Percentiles rank a stretch among this genome's conserved stretches.
phyloP scores from a whole-genome alignment of 495 filamentous ascomycete genomes.

The Stereocaulon alpinum region DNA sequence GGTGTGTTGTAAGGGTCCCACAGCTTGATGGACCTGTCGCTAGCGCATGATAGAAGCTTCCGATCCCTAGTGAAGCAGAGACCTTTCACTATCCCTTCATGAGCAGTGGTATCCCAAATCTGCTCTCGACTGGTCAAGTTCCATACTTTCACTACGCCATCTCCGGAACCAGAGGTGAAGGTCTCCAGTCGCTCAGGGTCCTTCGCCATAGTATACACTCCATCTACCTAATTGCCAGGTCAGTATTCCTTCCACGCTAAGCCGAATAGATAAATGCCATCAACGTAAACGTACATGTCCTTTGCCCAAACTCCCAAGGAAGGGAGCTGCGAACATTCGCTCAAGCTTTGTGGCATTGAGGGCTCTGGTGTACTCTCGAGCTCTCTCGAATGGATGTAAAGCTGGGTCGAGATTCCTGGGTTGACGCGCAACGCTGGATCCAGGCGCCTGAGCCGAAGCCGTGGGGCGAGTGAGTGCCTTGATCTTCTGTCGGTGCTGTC shows the following conservation, averaged over 20 bases:
- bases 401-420: constrained; percentile 87
- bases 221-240: constrained; percentile 41
- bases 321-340: constrained; percentile 91
- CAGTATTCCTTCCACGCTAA: background rate
- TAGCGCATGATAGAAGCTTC: constrained; percentile 82
- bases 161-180: constrained; percentile 71
- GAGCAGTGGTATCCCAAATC: constrained; percentile 68
- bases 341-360: constrained; percentile 90
- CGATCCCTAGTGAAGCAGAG: constrained; percentile 76
- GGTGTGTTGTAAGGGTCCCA: constrained; percentile 77
- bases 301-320: constrained; percentile 73
- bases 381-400: constrained; percentile 89
- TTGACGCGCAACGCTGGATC: constrained; percentile 58
- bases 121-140: constrained; percentile 70
- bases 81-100: constrained; percentile 85
- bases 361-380: constrained; percentile 81
- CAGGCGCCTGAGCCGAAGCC: constrained; percentile 67
- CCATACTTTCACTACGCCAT: constrained; percentile 88
- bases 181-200: constrained; percentile 57
- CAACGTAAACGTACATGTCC: constrained; percentile 56
- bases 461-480: constrained; percentile 78
- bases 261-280: background rate
- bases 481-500: constrained; percentile 54
- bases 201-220: constrained; percentile 68
- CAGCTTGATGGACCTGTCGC: constrained; percentile 76